Percentiles rank a stretch among this genome's conserved stretches.
phyloP scores from a whole-genome alignment of 2,329 filamentous ascomycete species.

The Dactylonectria estremocensis region DNA sequence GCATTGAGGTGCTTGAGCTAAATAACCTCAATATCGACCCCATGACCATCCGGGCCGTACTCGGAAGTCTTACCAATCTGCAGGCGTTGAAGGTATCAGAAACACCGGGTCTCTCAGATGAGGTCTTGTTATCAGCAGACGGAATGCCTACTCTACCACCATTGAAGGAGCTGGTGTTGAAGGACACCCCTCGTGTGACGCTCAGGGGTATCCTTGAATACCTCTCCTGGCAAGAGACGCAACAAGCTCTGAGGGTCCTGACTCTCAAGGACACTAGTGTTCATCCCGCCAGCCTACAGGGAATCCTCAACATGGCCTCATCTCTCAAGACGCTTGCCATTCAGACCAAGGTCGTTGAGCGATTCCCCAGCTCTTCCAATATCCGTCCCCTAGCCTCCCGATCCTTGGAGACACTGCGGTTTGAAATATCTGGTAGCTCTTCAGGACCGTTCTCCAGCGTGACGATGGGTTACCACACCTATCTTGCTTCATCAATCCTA shows the following conservation, averaged over 20 bases:
- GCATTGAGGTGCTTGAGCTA: constrained; percentile 82
- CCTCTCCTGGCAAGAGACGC: constrained; percentile 73
- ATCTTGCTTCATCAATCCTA: constrained; percentile 87
- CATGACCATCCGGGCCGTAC: constrained; percentile 77
- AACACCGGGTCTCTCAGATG: constrained; percentile 80
- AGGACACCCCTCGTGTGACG: constrained; percentile 80
- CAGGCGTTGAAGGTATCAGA: constrained; percentile 82
- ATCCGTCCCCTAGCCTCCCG: constrained; percentile 76
- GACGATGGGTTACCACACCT: constrained; percentile 83
- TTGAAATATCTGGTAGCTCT: constrained; percentile 80
- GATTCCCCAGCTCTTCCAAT: constrained; percentile 65
- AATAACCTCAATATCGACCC: constrained; percentile 79
- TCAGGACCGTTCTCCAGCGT: constrained; percentile 70
- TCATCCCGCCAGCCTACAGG: constrained; percentile 71
- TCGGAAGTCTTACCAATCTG: constrained; percentile 77
- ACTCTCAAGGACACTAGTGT: constrained; percentile 82
- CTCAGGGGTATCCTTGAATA: constrained; percentile 79
- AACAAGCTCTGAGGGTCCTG: constrained; percentile 75
- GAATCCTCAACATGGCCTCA: constrained; percentile 71
- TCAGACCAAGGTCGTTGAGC: constrained; percentile 64
- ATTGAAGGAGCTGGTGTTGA: constrained; percentile 81
- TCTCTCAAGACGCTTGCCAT: constrained; percentile 71
- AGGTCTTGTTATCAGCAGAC: constrained; percentile 78
- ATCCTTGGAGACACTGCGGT: constrained; percentile 82
- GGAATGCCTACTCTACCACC: constrained; percentile 81